Evolutionary conservation across 1,284 basidiomycete genomes (phyloP), one percentile per base, ranked within the genome.

Genomic region (Cryptococcus floricola): DNA sequence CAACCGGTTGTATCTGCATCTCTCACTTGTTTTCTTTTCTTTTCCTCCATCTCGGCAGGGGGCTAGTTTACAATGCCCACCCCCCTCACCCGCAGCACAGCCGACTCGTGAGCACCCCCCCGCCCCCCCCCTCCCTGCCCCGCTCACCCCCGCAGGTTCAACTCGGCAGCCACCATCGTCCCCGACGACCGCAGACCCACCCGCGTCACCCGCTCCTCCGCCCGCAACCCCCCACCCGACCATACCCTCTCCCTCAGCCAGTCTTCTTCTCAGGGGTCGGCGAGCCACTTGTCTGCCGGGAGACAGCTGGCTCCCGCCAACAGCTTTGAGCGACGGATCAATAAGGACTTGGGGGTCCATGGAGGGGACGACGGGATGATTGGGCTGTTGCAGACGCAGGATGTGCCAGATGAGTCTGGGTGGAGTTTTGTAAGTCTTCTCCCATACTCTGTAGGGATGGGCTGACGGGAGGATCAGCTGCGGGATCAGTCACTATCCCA

Each of bases 301-400:
- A 48, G 53, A 42, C 27, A 41, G 44, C 56, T 60, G 5, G 52
- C 37, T 25, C 47, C 46, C 37, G 42, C 51, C 39, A 42, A 25
- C 39, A 57, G 56, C 39, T 41, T 57, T 12, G 59, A 57, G 37
- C 39, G 58, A 23, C 48, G 56, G 31, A 52, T 60, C 54, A 56
- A 52, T 28, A 37, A 41, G 12, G 58, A 47, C 16, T 31, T 60
- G 12, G 52, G 58, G 23, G 58, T 60, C 12, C 41, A 48, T 38
- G 54, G 50, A 18, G 56, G 48, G 19, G 58, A 60, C 39, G 60
- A 60, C 39, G 63, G 58, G 10, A 52, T 64, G 56, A 62, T 64
- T 31, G 57, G 57, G 10, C 44, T 62, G 25, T 31, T 64, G 41
- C 51, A 59, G 27, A 51, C 44, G 13, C 57, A 61, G 46, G 52